Base-by-base conservation (phyloP, 2,329 filamentous ascomycete genomes). In the Nectriaceae sp. region DNA sequence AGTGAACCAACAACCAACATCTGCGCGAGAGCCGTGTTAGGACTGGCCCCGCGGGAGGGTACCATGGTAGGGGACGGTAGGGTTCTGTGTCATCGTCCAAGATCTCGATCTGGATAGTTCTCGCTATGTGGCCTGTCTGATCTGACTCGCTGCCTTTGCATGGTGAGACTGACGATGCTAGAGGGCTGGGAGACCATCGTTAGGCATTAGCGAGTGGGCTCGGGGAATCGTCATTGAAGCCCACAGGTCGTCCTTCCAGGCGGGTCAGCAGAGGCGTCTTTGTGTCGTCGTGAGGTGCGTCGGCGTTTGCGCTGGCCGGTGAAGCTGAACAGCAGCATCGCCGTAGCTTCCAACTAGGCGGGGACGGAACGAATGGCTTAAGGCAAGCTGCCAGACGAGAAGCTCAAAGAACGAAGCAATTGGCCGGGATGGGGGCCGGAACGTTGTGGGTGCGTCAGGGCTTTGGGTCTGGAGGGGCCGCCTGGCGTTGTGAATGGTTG, bases 381-480 rank as follows among this genome's bases (percentile, higher is more conserved):
- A n/a, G n/a, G n/a, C n/a, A n/a, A n/a, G n/a, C n/a, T n/a, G n/a
- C n/a, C n/a, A n/a, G n/a, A n/a, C n/a, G n/a, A n/a, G n/a, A n/a
- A n/a, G n/a, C n/a, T n/a, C n/a, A n/a, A n/a, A 45, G 36, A 44
- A 46, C 19, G 33, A 20, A 33, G 39, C 41, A 37, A 62, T 62
- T 62, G 57, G 60, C 44, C 56, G 59, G 59, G 56, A 52, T 52
- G 15, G 47, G 60, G 60, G 60, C 59, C 57, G 56, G 52, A 55
- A 19, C 21, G 47, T 26, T 39, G 40, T 53, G 53, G 52, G 24
- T 54, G 50, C 47, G 48, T 50, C 21, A 44, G 48, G 44, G 40
- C 50, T 26, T 47, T 31, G 21, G 21, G 26, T 20, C 20, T 46
- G 21, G 46, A 29, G 29, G 39, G 49, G 46, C 46, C 24, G 43